These are phyloP conservation scores for Quercus gilva DNA, from an alignment of 306 rosid genomes.

Conservation along the genomic window DNA sequence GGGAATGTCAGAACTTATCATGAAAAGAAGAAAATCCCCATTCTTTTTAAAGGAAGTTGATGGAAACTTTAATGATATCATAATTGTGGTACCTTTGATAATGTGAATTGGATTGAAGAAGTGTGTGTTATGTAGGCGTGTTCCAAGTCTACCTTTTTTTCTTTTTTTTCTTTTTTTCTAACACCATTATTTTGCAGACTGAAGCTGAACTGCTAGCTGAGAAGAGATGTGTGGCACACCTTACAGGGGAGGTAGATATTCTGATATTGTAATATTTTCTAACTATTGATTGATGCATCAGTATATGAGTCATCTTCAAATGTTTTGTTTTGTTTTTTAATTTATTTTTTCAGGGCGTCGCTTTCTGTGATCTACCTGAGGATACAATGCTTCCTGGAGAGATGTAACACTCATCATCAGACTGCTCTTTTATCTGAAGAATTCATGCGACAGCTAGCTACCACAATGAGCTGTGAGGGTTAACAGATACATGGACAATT, in stretches of 20 bases:
- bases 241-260: constrained; percentile 81
- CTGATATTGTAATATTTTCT: background rate
- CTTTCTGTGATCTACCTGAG: constrained; percentile 88
- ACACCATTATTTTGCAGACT: constrained; percentile 44
- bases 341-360: constrained; percentile 57
- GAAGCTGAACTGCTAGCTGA: constrained; percentile 96
- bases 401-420: constrained; percentile 42
- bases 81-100: too few species aligned
- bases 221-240: constrained; percentile 95
- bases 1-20: background rate
- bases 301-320: background rate
- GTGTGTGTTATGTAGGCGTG: too few species aligned
- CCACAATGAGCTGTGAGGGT: constrained; percentile 10
- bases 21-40: background rate
- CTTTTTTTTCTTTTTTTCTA: background rate
- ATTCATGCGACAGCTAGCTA: background rate
- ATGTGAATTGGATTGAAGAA: too few species aligned
- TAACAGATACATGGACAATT: constrained; percentile 11
- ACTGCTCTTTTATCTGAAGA: background rate
- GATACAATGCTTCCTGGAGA: constrained; percentile 99
- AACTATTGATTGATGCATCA: background rate
- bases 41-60: background rate
- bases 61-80: background rate
- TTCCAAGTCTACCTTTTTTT: too few species aligned
- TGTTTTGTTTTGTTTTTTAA: background rate